Conservation (phyloP, 2,329 filamentous ascomycete species). For the Pseudocercospora cruenta region DNA sequence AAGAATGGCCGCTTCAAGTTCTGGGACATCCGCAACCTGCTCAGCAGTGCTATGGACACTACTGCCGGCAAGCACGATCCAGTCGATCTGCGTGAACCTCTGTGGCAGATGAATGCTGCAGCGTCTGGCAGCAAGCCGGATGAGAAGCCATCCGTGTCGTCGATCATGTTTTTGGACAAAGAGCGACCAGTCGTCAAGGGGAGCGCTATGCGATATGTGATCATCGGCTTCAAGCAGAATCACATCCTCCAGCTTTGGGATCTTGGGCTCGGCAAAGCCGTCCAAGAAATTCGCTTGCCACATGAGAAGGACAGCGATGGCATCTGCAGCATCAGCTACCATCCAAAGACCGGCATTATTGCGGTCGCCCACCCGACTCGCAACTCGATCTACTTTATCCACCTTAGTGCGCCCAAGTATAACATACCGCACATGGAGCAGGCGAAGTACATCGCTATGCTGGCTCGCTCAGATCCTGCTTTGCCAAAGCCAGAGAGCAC, state of each 20-base stretch:
- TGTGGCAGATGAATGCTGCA: constrained; percentile 78
- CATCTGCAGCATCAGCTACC: constrained; percentile 96
- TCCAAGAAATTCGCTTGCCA: constrained; percentile 95
- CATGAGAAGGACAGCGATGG: constrained; percentile 81
- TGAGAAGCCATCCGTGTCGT: constrained; percentile 96
- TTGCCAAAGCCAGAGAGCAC: constrained; percentile 89
- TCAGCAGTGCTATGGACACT: constrained; percentile 52
- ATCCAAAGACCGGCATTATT: constrained; percentile 89
- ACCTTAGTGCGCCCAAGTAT: constrained; percentile 92
- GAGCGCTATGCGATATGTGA: constrained; percentile 87
- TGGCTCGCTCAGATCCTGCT: constrained; percentile 71
- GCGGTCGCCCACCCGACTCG: constrained; percentile 93
- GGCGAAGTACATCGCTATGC: constrained; percentile 80
- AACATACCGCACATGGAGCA: constrained; percentile 79
- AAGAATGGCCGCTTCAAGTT: constrained; percentile 97
- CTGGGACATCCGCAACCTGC: constrained; percentile 90
- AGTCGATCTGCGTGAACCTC: constrained; percentile 73
- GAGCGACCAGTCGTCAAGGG: constrained; percentile 89
- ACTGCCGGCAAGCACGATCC: constrained; percentile 50
- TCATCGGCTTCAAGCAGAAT: constrained; percentile 98
- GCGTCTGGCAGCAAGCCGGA: constrained; percentile 37
- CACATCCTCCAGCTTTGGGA: constrained; percentile 99
- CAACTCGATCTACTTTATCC: constrained; percentile 96
- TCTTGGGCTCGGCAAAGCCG: constrained; percentile 88
- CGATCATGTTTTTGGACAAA: constrained; percentile 94